Evolutionary conservation across 306 rosid genomes (phyloP).

Genomic region (Chamaecrista fasciculata): DNA sequence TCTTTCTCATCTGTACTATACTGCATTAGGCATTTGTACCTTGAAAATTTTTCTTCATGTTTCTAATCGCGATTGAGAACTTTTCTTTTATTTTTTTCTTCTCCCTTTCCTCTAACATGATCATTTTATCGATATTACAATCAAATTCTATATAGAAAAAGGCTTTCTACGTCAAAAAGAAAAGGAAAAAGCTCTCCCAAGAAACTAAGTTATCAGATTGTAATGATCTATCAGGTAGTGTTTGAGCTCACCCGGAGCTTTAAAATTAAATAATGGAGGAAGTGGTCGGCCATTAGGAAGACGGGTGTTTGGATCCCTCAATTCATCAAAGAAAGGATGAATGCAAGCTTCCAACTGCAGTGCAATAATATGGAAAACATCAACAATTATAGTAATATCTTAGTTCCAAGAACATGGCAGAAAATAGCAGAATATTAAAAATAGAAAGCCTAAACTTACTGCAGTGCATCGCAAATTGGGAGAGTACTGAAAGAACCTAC

Average conservation of each 20-base stretch:
- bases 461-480: slow-evolving; percentile 99
- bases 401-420: slow-evolving; percentile 10
- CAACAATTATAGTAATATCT: not conserved
- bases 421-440: not conserved
- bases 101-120: too few species aligned
- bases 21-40: not conserved
- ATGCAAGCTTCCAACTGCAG: slow-evolving; percentile 96
- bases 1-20: not conserved
- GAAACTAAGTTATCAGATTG: slow-evolving; percentile 22
- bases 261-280: slow-evolving; percentile 93
- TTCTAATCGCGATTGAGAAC: slow-evolving; percentile 3
- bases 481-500: slow-evolving; percentile 98
- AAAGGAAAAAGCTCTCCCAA: not conserved
- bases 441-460: slow-evolving; percentile 48
- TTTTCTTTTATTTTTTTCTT: too few species aligned
- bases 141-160: too few species aligned
- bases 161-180: too few species aligned
- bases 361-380: slow-evolving; percentile 6
- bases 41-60: slow-evolving; percentile 4
- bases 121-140: too few species aligned
- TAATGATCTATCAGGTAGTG: slow-evolving; percentile 11
- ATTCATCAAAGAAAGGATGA: slow-evolving; percentile 98
- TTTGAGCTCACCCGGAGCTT: slow-evolving; percentile 67
- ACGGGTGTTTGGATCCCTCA: slow-evolving; percentile 90
- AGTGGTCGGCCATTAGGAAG: slow-evolving; percentile 99